Evolutionary conservation across 1,284 basidiomycete species (phyloP).

Genomic region (Entoloma clypeatum): DNA sequence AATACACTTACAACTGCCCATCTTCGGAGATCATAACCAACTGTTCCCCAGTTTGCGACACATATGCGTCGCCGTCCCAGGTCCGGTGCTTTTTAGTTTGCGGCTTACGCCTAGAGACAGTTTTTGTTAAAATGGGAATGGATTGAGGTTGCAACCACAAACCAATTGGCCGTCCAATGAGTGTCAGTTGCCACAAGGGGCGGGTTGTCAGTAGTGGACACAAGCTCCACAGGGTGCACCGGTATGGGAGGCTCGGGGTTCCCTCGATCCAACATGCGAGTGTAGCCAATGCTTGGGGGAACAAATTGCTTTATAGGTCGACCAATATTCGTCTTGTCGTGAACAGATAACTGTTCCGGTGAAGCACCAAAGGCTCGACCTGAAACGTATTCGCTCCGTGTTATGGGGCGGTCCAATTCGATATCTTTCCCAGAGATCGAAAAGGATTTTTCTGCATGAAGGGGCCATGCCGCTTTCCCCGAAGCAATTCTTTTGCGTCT

Average conservation of each 20-base stretch:
- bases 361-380: conserved; percentile 54
- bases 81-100: conserved; percentile 82
- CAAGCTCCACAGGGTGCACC: conserved; percentile 41
- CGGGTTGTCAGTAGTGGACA: conserved; percentile 16
- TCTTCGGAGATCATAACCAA: conserved; percentile 64
- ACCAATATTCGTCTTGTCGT: conserved; percentile 17
- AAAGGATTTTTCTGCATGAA: conserved; percentile 52
- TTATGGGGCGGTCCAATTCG: conserved; percentile 58
- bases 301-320: conserved; percentile 41
- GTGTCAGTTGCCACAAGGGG: conserved; percentile 21
- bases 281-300: conserved; percentile 32
- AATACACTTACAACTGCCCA: conserved; percentile 55
- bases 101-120: conserved; percentile 61
- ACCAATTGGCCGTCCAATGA: conserved; percentile 74
- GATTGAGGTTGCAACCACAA: conserved; percentile 10
- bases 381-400: conserved; percentile 56
- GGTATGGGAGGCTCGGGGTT: conserved; percentile 29
- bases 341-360: conserved; percentile 16
- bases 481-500: conserved; percentile 33
- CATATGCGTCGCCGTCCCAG: conserved; percentile 80
- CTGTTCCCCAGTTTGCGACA: conserved; percentile 48
- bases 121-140: conserved; percentile 9
- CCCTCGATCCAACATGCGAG: conserved; percentile 21
- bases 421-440: conserved; percentile 67
- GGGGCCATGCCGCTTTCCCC: conserved; percentile 38